phyloP scores from a whole-genome alignment of 169 alveolate species.

The Plasmodium relictum region DNA sequence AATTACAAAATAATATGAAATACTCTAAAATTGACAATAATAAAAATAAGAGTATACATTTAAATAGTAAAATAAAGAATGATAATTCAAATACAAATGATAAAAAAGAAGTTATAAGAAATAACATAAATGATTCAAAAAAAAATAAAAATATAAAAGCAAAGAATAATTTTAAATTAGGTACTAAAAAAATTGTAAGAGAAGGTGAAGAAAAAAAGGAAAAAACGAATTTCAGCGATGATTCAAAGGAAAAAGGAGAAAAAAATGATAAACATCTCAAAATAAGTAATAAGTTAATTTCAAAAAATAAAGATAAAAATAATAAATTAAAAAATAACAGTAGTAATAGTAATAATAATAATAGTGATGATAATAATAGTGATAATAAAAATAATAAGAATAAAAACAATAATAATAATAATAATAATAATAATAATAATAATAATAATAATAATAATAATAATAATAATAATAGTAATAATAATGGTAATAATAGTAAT shows the following conservation, averaged over 20 bases:
- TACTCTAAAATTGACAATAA: not conserved
- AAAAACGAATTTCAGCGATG: not conserved
- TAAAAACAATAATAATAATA: not conserved
- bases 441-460: not conserved
- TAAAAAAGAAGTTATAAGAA: not conserved
- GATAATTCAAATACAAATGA: not conserved
- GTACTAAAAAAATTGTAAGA: not conserved
- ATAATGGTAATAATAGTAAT: not conserved
- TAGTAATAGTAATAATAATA: not conserved
- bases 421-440: not conserved
- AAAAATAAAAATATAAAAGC: not conserved
- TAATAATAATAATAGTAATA: not conserved
- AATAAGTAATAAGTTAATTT: not conserved
- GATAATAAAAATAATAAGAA: no score
- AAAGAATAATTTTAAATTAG: not conserved
- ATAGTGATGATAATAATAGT: not conserved
- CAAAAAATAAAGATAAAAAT: slow-evolving; percentile 1
- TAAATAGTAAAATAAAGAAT: slow-evolving; percentile 6
- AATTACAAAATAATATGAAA: not conserved
- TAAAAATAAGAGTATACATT: no score
- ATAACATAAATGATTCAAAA: not conserved
- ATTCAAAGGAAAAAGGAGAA: not conserved
- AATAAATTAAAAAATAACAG: not conserved
- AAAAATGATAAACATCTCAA: not conserved
- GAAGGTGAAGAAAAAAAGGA: slow-evolving; percentile 8